Evolutionary conservation across 352 stramenopile species (phyloP).

Genomic region (Lagenidium giganteum): DNA sequence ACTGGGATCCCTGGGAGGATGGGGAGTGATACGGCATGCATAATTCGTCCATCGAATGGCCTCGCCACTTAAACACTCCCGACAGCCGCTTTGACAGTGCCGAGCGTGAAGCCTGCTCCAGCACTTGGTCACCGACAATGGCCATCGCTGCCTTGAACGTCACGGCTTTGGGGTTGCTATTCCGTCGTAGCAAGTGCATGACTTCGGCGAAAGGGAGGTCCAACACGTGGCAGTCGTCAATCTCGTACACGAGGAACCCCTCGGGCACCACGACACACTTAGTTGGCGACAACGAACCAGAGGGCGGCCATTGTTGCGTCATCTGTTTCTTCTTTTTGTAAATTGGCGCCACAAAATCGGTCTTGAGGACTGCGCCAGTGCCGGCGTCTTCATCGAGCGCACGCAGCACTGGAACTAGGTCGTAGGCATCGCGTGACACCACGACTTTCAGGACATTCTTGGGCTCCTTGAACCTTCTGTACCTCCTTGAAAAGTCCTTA

Average conservation of each 20-base stretch:
- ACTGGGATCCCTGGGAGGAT: too few species aligned
- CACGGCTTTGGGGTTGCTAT: slow-evolving; percentile 30
- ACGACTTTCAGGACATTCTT: slow-evolving; percentile 45
- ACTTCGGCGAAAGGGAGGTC: slow-evolving; percentile 53
- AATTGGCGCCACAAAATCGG: slow-evolving; percentile 26
- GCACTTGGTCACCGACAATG: slow-evolving; percentile 20
- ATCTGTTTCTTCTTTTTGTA: slow-evolving; percentile 18
- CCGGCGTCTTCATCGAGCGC: slow-evolving; percentile 33
- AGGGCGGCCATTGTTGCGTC: background rate
- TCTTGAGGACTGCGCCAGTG: slow-evolving; percentile 37
- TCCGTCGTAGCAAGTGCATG: slow-evolving; percentile 35
- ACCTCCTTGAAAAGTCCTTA: slow-evolving; percentile 18
- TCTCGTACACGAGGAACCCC: slow-evolving; percentile 50
- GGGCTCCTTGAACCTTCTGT: slow-evolving; percentile 34
- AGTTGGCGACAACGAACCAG: slow-evolving; percentile 7
- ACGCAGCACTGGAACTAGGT: slow-evolving; percentile 30
- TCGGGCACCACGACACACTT: slow-evolving; percentile 34
- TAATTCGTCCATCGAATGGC: slow-evolving; percentile 15
- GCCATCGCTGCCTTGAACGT: slow-evolving; percentile 47
- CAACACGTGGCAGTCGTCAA: slow-evolving; percentile 42
- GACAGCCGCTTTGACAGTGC: slow-evolving; percentile 31
- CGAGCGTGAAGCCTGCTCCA: slow-evolving; percentile 8
- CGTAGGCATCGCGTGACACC: slow-evolving; percentile 33
- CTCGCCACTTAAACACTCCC: slow-evolving; percentile 29
- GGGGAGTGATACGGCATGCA: too few species aligned